Evolutionary conservation across 2,329 filamentous ascomycete species (phyloP).

Genomic region (Clonostachys solani): DNA sequence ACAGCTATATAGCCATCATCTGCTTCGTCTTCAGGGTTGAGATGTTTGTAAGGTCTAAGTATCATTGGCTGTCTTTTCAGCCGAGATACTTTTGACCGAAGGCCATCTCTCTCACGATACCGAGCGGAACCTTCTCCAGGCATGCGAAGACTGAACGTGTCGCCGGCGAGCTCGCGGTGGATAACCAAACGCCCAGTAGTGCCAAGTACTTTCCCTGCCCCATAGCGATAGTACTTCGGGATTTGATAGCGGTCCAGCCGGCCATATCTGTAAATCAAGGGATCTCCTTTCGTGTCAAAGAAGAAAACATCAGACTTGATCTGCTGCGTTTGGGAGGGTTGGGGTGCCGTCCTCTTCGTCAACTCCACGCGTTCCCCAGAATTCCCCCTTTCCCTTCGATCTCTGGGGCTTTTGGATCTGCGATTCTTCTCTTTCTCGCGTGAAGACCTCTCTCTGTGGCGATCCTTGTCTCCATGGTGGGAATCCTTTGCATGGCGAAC

Average conservation of each 20-base stretch:
- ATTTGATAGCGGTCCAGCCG: constrained; percentile 67
- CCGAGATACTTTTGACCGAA: constrained; percentile 36
- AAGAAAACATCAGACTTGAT: constrained; percentile 35
- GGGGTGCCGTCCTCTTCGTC: not conserved
- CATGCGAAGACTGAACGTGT: constrained; percentile 47
- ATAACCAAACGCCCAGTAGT: constrained; percentile 56
- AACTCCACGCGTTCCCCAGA: too few relatives aligned
- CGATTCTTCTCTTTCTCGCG: too few relatives aligned
- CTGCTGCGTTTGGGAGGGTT: not conserved
- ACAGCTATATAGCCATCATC: constrained; percentile 43
- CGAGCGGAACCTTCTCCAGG: constrained; percentile 28
- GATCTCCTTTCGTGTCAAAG: constrained; percentile 73
- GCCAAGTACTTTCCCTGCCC: constrained; percentile 69
- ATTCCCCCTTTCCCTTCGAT: too few relatives aligned
- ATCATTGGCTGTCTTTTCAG: constrained; percentile 32
- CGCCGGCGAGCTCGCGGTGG: constrained; percentile 57
- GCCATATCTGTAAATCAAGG: constrained; percentile 70
- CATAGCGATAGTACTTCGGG: constrained; percentile 65
- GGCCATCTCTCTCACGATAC: constrained; percentile 36
- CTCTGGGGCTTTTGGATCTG: too few relatives aligned
- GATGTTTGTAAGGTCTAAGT: constrained; percentile 22
- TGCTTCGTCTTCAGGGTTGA: constrained; percentile 2
- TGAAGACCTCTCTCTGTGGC: too few relatives aligned
- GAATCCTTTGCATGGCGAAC: too few relatives aligned
- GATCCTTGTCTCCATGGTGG: too few relatives aligned